phyloP scores from a whole-genome alignment of 805 yeast genomes.

The Sugiyamaella qingdaonensis region DNA sequence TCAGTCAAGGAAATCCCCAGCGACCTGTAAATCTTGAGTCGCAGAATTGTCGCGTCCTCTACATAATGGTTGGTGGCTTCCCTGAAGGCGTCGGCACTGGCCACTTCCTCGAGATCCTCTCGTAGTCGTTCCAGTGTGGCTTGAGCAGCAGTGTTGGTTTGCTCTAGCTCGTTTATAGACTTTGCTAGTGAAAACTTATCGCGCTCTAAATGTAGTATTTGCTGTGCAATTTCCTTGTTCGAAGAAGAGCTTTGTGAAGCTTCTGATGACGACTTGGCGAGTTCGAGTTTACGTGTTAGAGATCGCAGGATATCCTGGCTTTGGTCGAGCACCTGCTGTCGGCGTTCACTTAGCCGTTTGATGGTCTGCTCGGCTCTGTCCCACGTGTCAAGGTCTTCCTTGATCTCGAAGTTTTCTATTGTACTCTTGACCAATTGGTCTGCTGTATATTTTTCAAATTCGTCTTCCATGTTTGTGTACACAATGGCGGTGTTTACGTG shows the following conservation, averaged over 20 bases:
- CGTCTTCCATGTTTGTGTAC: not conserved
- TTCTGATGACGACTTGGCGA: conserved; percentile 18
- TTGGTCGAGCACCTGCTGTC: conserved; percentile 16
- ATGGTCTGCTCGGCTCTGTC: conserved; percentile 20
- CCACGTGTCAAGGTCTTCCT: conserved; percentile 23
- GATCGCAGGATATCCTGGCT: conserved; percentile 15
- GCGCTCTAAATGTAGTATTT: conserved; percentile 22
- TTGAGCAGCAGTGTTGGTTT: conserved; percentile 18
- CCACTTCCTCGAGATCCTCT: conserved; percentile 19
- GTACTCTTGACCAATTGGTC: conserved; percentile 10
- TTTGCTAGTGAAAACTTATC: conserved; percentile 29
- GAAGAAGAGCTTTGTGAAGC: conserved; percentile 14
- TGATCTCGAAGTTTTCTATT: conserved; percentile 21
- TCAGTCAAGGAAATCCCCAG: conserved; percentile 25
- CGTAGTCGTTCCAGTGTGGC: conserved; percentile 20
- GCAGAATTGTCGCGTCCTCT: conserved; percentile 20
- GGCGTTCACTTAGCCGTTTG: conserved; percentile 12
- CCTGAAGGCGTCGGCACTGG: conserved; percentile 11
- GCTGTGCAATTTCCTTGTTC: conserved; percentile 14
- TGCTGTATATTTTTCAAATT: not conserved
- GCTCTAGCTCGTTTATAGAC: conserved; percentile 27
- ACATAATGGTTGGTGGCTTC: conserved; percentile 14
- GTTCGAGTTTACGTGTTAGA: conserved; percentile 24
- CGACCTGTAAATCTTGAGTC: conserved; percentile 23
- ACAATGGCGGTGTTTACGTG: no score